Base-by-base conservation (phyloP, 495 filamentous ascomycete species). In the Sordaria brevicollis region DNA sequence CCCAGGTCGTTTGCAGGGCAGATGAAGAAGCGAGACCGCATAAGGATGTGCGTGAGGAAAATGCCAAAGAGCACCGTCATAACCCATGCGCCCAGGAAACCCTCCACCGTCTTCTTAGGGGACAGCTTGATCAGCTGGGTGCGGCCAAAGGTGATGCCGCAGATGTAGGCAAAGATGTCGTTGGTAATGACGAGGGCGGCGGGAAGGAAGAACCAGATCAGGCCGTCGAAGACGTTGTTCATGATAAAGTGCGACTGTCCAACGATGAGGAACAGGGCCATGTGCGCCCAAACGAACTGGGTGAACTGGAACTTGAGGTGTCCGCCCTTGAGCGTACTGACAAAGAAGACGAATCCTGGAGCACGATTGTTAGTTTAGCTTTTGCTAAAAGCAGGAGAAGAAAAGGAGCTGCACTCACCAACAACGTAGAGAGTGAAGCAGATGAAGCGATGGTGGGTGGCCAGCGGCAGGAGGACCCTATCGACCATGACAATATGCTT, bases 121-220 rank as follows among this genome's bases (percentile, higher is more conserved):
- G 94, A 97, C 29, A 99, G 84, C 82, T 98, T 96, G 82, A 99
- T 99, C 57, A 99, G 86, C 78, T 96, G 96, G 17, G 96, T 99
- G 66, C 93, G 87, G 43, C 96, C 96, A 78, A 99, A 97, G 9
- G 93, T 93, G 76, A 99, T 97, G 71, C 96, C 96, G 79, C 93
- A 96, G 71, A 99, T 87, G 76, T 99, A 99, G 77, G 96, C 96
- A 76, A 97, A 98, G 71, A 98, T 99, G 79, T 99, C 96, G 76
- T 99, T 99, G 39, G 92, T 97, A 76, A 98, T 97, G 74, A 99
- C 96, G 68, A 99, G 86, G 34, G 92, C 90, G 3, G 93, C 94
- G 2, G 96, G 96, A 62, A 99, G 84, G 87, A 99, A 97, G 86
- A 99, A 98, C 96, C 96, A 99, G 78, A 99, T 95, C 92, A 99